Evolutionary conservation across 257 asterid species (phyloP).

Genomic region (Solanum tarapatanum): DNA sequence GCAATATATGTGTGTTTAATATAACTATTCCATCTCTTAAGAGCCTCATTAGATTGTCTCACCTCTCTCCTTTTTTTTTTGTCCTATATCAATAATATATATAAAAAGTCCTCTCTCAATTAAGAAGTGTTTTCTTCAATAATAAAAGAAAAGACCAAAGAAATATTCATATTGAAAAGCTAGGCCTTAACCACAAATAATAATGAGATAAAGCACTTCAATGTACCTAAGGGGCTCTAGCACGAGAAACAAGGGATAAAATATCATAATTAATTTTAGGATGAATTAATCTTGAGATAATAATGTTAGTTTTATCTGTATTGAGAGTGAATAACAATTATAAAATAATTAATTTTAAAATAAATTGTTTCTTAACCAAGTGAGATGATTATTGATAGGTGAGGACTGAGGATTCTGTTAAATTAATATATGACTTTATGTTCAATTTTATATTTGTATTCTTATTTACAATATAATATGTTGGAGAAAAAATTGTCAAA

Average conservation of each 20-base stretch:
- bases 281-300: not conserved
- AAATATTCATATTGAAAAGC: not conserved
- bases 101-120: not conserved
- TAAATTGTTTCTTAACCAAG: too few relatives aligned
- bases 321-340: not conserved
- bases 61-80: not conserved
- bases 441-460: not conserved
- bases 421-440: not conserved
- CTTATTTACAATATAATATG: not conserved
- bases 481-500: not conserved
- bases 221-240: not conserved
- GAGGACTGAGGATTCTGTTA: not conserved
- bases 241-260: not conserved
- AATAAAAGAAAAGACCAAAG: not conserved
- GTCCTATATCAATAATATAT: not conserved
- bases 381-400: not conserved
- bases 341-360: too few relatives aligned
- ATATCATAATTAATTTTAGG: not conserved
- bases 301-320: too few relatives aligned
- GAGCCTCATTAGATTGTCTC: not conserved
- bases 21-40: not conserved
- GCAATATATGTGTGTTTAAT: not conserved
- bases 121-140: not conserved
- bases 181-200: not conserved
- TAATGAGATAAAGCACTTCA: not conserved